Percentiles rank a stretch among this genome's conserved stretches.
phyloP scores from a whole-genome alignment of 1,139 yeast genomes.

The Candida glucosophila region DNA sequence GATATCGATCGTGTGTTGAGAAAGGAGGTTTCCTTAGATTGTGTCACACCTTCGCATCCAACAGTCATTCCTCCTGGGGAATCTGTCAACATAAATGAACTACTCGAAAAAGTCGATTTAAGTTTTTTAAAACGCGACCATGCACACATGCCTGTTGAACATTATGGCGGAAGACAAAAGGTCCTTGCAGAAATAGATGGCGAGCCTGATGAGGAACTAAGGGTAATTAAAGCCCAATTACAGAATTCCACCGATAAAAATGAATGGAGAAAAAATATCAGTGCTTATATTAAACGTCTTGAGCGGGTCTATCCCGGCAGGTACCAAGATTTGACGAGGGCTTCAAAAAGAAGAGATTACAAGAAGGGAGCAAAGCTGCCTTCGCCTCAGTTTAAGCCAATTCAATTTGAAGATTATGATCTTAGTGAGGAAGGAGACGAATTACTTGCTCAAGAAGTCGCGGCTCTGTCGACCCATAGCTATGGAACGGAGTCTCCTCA shows the following conservation, averaged over 20 bases:
- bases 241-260: constrained; percentile 20
- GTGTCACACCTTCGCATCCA: constrained; percentile 85
- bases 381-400: too few relatives aligned
- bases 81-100: constrained; percentile 48
- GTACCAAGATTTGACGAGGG: neutral
- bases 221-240: constrained; percentile 17
- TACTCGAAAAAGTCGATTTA: constrained; percentile 31
- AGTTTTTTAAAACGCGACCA: constrained; percentile 9
- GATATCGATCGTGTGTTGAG: constrained; percentile 84
- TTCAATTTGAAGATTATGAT: constrained; percentile 14
- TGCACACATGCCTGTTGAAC: constrained; percentile 4
- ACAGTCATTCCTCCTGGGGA: constrained; percentile 72
- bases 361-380: neutral
- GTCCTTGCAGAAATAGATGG: constrained; percentile 16
- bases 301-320: too few relatives aligned
- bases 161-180: constrained; percentile 8
- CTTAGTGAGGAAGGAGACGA: constrained; percentile 16
- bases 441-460: constrained; percentile 8
- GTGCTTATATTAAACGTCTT: constrained; percentile 9
- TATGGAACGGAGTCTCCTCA: too few relatives aligned
- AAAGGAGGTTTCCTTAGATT: constrained; percentile 81
- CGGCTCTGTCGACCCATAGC: too few relatives aligned
- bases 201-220: constrained; percentile 11
- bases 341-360: neutral
- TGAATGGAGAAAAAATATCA: constrained; percentile 18